A percentile compares a stretch with the other conserved stretches of the same genome.
Evolutionary conservation across 1,139 yeast species (phyloP).

Genomic region (Hansenula sp.): DNA sequence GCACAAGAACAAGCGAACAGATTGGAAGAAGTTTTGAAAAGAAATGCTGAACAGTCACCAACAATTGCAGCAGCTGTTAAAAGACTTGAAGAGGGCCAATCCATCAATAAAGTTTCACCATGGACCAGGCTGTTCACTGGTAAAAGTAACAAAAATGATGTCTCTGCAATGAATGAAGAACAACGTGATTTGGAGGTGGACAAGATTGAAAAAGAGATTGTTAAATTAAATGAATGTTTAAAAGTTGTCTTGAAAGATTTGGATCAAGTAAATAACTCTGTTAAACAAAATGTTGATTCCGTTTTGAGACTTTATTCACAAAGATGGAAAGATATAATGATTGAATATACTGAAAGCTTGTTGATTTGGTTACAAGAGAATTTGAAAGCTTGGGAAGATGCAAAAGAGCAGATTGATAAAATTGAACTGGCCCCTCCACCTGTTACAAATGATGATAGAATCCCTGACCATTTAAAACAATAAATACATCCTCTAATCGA

Average conservation of each 20-base stretch:
- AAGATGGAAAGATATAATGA: slow-evolving; percentile 28
- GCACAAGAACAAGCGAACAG: slow-evolving; percentile 27
- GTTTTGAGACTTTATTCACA: slow-evolving; percentile 23
- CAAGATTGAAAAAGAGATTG: slow-evolving; percentile 26
- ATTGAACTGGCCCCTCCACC: slow-evolving; percentile 5
- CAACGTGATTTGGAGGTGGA: slow-evolving; percentile 28
- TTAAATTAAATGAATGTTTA: slow-evolving; percentile 27
- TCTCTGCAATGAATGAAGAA: slow-evolving; percentile 30
- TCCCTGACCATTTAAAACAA: slow-evolving; percentile 2
- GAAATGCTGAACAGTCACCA: slow-evolving; percentile 26
- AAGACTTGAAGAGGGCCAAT: slow-evolving; percentile 21
- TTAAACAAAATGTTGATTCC: slow-evolving; percentile 24
- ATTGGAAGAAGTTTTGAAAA: slow-evolving; percentile 24
- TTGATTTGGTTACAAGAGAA: slow-evolving; percentile 24
- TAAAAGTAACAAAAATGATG: slow-evolving; percentile 24
- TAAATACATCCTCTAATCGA: neutral
- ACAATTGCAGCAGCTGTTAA: slow-evolving; percentile 28
- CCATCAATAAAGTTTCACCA: slow-evolving; percentile 16
- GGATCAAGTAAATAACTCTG: slow-evolving; percentile 25
- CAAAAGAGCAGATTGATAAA: slow-evolving; percentile 22
- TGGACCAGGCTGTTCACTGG: slow-evolving; percentile 17
- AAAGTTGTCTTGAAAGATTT: slow-evolving; percentile 28
- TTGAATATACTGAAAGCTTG: slow-evolving; percentile 25
- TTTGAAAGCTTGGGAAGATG: slow-evolving; percentile 31
- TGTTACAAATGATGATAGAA: slow-evolving; percentile 1